Evolutionary conservation across 2,329 filamentous ascomycete species (phyloP).

Genomic region (Tolypocladium ophioglossoides): DNA sequence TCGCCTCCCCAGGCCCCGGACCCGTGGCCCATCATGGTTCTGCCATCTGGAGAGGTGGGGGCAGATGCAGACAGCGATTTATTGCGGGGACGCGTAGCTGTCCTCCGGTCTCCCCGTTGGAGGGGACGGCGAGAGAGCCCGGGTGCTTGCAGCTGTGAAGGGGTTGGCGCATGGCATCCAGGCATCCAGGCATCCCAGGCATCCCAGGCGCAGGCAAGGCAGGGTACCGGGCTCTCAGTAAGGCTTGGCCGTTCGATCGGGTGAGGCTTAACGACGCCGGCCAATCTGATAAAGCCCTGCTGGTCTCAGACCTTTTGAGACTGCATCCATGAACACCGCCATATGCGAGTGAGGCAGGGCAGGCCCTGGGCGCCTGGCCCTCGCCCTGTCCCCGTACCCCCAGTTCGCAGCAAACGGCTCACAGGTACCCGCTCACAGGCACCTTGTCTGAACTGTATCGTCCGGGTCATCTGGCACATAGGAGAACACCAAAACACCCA

Average conservation of each 20-base stretch:
- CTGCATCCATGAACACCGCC: neutral
- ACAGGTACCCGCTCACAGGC: no score
- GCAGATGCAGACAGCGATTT: neutral
- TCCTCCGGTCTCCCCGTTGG: neutral
- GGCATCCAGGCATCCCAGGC: neutral
- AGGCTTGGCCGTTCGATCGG: neutral
- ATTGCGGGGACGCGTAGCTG: neutral
- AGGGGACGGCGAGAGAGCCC: neutral
- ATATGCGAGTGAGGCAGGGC: neutral
- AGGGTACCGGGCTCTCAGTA: neutral
- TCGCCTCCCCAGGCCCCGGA: neutral
- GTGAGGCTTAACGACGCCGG: neutral
- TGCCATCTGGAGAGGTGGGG: neutral
- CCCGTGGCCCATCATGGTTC: neutral
- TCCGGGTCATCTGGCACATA: neutral
- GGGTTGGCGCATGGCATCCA: neutral
- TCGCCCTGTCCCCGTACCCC: neutral
- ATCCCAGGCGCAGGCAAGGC: neutral
- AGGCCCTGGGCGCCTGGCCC: neutral
- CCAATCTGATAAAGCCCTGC: neutral
- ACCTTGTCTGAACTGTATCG: neutral
- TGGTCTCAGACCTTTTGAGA: slow-evolving; percentile 3
- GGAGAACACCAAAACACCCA: neutral
- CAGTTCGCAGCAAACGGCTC: neutral
- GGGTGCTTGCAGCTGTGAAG: neutral